Conservation (phyloP, 2,329 filamentous ascomycete species). For the Polytolypa hystricis region DNA sequence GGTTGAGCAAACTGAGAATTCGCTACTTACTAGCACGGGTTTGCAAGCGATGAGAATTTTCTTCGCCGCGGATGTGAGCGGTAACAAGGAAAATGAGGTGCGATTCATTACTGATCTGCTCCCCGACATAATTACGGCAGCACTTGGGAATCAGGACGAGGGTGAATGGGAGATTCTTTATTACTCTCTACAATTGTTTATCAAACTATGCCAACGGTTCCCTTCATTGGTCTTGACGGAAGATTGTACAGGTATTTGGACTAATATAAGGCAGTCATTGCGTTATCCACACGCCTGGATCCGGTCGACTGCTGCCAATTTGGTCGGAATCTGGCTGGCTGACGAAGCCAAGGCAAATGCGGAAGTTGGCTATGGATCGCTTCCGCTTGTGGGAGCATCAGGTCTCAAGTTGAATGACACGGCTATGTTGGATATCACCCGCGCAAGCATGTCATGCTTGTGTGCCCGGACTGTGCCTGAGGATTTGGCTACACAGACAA, state of each 20-base stretch:
- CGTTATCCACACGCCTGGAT: constrained; percentile 62
- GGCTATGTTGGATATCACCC: constrained; percentile 50
- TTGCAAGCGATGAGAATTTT: constrained; percentile 76
- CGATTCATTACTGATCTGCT: constrained; percentile 45
- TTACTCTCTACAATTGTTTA: constrained; percentile 58
- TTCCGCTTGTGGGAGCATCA: constrained; percentile 57
- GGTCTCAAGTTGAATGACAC: constrained; percentile 57
- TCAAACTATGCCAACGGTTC: constrained; percentile 55
- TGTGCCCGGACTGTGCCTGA: constrained; percentile 56
- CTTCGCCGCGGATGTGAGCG: constrained; percentile 54
- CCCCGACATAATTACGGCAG: constrained; percentile 43
- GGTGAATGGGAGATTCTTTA: constrained; percentile 60
- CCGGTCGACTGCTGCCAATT: constrained; percentile 62
- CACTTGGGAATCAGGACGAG: constrained; percentile 40
- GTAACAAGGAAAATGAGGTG: constrained; percentile 57
- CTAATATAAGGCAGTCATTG: constrained; percentile 54
- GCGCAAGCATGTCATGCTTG: constrained; percentile 49
- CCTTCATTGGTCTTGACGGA: constrained; percentile 53
- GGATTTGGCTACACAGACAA: constrained; percentile 63
- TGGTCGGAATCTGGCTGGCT: constrained; percentile 66
- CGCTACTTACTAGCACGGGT: constrained; percentile 58
- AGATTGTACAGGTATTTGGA: constrained; percentile 58
- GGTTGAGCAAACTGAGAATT: constrained; percentile 63
- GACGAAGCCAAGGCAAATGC: constrained; percentile 61
- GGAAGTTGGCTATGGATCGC: constrained; percentile 38